Conservation (phyloP, 768 basidiomycete species). For the Zangia roseola region DNA sequence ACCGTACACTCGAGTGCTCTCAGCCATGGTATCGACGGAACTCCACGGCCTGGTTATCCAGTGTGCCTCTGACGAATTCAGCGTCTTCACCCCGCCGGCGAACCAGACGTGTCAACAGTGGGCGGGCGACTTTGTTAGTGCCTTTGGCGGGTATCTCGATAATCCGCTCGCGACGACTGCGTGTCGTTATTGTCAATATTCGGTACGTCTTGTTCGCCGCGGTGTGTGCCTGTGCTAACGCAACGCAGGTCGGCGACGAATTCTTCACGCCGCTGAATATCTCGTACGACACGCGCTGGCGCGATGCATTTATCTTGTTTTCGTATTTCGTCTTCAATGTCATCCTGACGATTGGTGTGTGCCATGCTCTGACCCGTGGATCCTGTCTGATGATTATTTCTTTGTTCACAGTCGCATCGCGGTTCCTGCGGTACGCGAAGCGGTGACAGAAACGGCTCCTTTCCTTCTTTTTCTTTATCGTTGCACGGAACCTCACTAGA, state of each 20-base stretch:
- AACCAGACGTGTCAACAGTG: conserved; percentile 73
- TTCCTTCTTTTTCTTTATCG: not conserved
- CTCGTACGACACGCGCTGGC: conserved; percentile 57
- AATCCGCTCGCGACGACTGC: conserved; percentile 55
- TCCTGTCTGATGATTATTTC: not conserved
- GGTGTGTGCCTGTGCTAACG: not conserved
- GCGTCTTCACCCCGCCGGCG: conserved; percentile 66
- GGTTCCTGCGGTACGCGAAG: conserved; percentile 69
- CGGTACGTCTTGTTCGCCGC: conserved; percentile 24
- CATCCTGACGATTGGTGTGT: conserved; percentile 51
- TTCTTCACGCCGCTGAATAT: conserved; percentile 73
- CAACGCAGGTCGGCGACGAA: conserved; percentile 55
- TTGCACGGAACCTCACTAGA: not conserved
- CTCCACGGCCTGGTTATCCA: conserved; percentile 65
- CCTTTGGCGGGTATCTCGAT: conserved; percentile 71
- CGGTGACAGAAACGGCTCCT: conserved; percentile 30
- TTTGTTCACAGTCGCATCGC: conserved; percentile 52
- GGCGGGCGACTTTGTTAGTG: conserved; percentile 62
- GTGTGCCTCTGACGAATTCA: conserved; percentile 70
- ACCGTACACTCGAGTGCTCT: conserved; percentile 69
- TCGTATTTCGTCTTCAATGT: conserved; percentile 74
- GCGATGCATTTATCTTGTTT: conserved; percentile 67
- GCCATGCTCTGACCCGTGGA: not conserved
- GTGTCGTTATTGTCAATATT: conserved; percentile 76
- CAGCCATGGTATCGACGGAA: conserved; percentile 76